Evolutionary conservation across 805 yeast genomes (phyloP).

Genomic region (Saccharomycopsis malanga): DNA sequence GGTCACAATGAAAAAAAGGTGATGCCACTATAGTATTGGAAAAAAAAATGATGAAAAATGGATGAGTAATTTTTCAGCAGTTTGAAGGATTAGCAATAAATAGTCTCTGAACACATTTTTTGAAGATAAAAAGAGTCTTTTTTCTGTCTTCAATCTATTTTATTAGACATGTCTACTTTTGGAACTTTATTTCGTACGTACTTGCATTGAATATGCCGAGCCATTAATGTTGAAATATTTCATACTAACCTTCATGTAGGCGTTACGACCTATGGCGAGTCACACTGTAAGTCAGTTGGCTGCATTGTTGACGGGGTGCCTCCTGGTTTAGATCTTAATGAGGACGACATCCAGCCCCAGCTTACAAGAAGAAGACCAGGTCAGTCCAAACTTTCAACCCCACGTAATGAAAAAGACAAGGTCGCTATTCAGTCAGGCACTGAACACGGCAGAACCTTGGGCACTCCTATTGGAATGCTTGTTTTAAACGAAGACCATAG

Average conservation of each 20-base stretch:
- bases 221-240: background rate
- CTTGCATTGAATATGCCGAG: background rate
- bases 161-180: background rate
- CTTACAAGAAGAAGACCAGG: conserved; percentile 97
- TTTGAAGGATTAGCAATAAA: too few species aligned
- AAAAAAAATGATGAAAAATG: too few species aligned
- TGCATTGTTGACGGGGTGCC: conserved; percentile 98
- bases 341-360: conserved; percentile 91
- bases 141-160: too few species aligned
- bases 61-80: background rate
- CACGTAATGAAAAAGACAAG: conserved; percentile 89
- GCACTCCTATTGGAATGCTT: conserved; percentile 93
- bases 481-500: conserved; percentile 93
- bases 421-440: conserved; percentile 94
- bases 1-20: too few species aligned
- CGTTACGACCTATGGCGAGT: conserved; percentile 97
- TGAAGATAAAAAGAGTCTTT: too few species aligned
- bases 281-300: conserved; percentile 96
- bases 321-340: conserved; percentile 82
- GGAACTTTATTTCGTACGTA: background rate
- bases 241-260: conserved; percentile 25
- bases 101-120: background rate
- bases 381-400: conserved; percentile 85
- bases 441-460: conserved; percentile 83
- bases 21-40: too few species aligned